Evolutionary conservation across 129 eudicot species (phyloP).

Genomic region (Scalesia atractyloides): DNA sequence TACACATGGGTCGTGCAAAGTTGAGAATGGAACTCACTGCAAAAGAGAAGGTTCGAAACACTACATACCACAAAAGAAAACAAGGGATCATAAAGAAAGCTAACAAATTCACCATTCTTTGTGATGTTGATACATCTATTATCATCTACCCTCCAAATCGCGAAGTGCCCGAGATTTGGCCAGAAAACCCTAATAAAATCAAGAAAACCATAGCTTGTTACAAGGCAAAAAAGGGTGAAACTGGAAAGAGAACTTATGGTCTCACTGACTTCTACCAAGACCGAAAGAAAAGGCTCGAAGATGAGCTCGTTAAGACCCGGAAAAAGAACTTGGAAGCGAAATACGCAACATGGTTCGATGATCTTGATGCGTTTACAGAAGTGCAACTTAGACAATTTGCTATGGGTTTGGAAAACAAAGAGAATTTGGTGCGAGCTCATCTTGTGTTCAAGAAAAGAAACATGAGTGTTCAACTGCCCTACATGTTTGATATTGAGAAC

Average conservation of each 20-base stretch:
- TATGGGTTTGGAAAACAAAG: slow-evolving; percentile 24
- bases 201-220: slow-evolving; percentile 34
- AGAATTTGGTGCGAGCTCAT: slow-evolving; percentile 22
- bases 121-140: slow-evolving; percentile 46
- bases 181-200: slow-evolving; percentile 30
- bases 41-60: slow-evolving; percentile 49
- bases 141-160: slow-evolving; percentile 47
- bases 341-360: slow-evolving; percentile 48
- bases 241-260: slow-evolving; percentile 33
- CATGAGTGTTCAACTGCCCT: background rate
- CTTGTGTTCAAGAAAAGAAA: slow-evolving; percentile 34
- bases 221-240: slow-evolving; percentile 30
- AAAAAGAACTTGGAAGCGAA: slow-evolving; percentile 45
- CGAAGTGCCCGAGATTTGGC: slow-evolving; percentile 43
- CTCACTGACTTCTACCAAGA: slow-evolving; percentile 45
- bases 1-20: slow-evolving; percentile 36
- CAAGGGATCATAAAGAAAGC: slow-evolving; percentile 51
- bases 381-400: slow-evolving; percentile 37
- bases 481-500: background rate
- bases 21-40: slow-evolving; percentile 46
- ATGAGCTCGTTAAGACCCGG: slow-evolving; percentile 44
- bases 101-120: slow-evolving; percentile 48
- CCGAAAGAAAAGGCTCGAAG: slow-evolving; percentile 54
- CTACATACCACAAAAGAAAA: slow-evolving; percentile 56
- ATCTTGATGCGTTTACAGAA: slow-evolving; percentile 23